Conservation (phyloP, 1,284 basidiomycete genomes). For the Leccinum subrobustum region DNA sequence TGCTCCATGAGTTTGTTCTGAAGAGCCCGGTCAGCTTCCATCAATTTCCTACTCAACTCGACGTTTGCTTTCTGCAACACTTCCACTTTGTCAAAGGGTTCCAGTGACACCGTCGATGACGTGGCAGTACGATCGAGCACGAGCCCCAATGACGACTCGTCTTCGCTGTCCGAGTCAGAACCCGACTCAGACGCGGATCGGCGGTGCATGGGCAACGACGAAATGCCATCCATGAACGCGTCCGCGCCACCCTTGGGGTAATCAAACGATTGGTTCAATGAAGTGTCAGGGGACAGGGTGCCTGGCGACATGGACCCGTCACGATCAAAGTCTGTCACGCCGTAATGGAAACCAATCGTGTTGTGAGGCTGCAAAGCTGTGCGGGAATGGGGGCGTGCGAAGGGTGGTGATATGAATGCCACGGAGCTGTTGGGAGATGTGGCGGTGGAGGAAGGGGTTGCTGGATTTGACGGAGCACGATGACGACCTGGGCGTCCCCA, state of each 20-base stretch:
- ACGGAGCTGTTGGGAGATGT: constrained; percentile 32
- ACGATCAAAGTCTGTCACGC: constrained; percentile 28
- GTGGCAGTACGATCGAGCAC: constrained; percentile 56
- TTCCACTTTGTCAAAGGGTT: constrained; percentile 64
- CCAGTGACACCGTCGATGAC: constrained; percentile 61
- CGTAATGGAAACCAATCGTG: constrained; percentile 36
- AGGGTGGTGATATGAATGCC: constrained; percentile 42
- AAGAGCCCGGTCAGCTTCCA: constrained; percentile 69
- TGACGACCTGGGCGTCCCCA: constrained; percentile 45
- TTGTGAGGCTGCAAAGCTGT: constrained; percentile 48
- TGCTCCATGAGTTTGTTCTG: constrained; percentile 68
- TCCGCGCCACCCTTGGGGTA: constrained; percentile 25
- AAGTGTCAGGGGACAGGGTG: constrained; percentile 42
- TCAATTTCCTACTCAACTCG: constrained; percentile 69
- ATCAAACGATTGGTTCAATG: constrained; percentile 37
- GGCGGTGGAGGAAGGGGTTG: constrained; percentile 44
- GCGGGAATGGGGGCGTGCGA: constrained; percentile 58
- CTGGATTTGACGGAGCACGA: constrained; percentile 67
- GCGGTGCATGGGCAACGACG: constrained; percentile 42
- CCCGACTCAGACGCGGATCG: constrained; percentile 31
- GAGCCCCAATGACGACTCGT: constrained; percentile 52
- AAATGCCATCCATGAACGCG: constrained; percentile 34
- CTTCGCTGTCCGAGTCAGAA: constrained; percentile 51
- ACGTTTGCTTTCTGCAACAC: constrained; percentile 69
- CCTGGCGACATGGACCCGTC: constrained; percentile 34